Percentiles rank a stretch among this genome's conserved stretches.
Evolutionary conservation across 2,329 filamentous ascomycete species (phyloP).

Genomic region (Fonsecaea monophora): DNA sequence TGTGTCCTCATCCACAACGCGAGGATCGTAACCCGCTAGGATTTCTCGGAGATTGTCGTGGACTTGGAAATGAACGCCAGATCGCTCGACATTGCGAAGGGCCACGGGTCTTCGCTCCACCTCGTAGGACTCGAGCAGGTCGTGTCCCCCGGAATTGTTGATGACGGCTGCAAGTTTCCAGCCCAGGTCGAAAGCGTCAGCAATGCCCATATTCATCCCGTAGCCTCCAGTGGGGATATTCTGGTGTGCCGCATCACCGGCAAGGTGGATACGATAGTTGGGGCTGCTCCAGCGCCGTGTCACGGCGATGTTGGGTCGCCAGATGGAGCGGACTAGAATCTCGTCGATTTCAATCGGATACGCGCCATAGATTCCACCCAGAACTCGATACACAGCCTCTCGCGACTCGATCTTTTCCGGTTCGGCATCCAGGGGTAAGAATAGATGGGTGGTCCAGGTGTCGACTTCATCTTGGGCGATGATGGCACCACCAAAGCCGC

Average conservation of each 20-base stretch:
- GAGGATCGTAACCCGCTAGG: conserved; percentile 7
- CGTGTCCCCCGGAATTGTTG: conserved; percentile 44
- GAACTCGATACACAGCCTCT: conserved; percentile 39
- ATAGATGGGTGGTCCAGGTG: conserved; percentile 45
- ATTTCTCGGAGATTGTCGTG: conserved; percentile 27
- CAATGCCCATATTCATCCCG: conserved; percentile 65
- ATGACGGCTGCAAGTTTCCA: conserved; percentile 62
- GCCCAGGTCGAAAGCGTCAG: conserved; percentile 62
- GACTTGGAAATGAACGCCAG: conserved; percentile 37
- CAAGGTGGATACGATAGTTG: conserved; percentile 47
- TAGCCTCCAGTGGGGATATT: conserved; percentile 58
- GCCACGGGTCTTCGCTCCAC: conserved; percentile 43
- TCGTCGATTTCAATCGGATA: conserved; percentile 46
- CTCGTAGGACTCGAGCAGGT: conserved; percentile 43
- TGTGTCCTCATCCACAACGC: conserved; percentile 17
- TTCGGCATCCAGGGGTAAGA: conserved; percentile 36
- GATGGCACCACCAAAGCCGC: conserved; percentile 38
- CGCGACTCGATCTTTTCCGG: conserved; percentile 37
- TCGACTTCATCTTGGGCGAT: conserved; percentile 46
- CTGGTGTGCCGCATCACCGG: conserved; percentile 66
- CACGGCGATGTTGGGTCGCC: conserved; percentile 43
- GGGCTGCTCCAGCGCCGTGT: conserved; percentile 38
- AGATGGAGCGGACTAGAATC: conserved; percentile 43
- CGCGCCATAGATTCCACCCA: conserved; percentile 37
- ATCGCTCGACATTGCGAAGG: conserved; percentile 41